A percentile compares a stretch with the other conserved stretches of the same genome.
Conservation (phyloP, 805 yeast genomes). For the Candida stauntonica region DNA sequence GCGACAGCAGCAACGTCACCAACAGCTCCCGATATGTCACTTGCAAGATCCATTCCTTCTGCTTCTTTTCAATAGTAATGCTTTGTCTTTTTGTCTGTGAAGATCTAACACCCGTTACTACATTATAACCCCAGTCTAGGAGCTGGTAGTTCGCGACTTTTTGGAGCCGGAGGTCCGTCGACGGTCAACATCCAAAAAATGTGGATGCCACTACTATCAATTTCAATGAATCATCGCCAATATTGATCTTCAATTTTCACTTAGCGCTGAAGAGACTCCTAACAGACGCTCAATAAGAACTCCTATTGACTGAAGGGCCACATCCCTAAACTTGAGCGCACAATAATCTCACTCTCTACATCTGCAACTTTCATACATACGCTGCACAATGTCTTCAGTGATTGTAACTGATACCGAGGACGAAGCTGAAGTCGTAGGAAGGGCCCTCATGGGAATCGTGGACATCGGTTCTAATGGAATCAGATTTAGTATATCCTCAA, state of each 20-base stretch:
- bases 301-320: too few species aligned
- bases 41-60: slow-evolving; percentile 5
- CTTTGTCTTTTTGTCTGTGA: neutral
- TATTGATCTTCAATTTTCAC: too few species aligned
- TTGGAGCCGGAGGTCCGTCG: too few species aligned
- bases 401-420: slow-evolving; percentile 29
- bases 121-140: too few species aligned
- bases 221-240: too few species aligned
- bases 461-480: slow-evolving; percentile 78
- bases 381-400: slow-evolving; percentile 11
- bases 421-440: slow-evolving; percentile 53
- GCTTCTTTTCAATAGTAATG: neutral
- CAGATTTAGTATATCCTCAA: slow-evolving; percentile 66
- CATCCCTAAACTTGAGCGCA: too few species aligned
- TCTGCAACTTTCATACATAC: neutral
- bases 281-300: too few species aligned
- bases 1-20: slow-evolving; percentile 3
- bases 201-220: too few species aligned
- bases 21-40: slow-evolving; percentile 1
- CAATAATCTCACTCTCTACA: too few species aligned
- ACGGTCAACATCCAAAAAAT: too few species aligned
- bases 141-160: neutral
- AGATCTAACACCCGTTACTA: too few species aligned
- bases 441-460: slow-evolving; percentile 60
- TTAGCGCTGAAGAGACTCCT: too few species aligned